A percentile compares a stretch with the other conserved stretches of the same genome.
Evolutionary conservation across 371 early-diverging fungal species (phyloP).

Genomic region (Funneliformis caledonium): DNA sequence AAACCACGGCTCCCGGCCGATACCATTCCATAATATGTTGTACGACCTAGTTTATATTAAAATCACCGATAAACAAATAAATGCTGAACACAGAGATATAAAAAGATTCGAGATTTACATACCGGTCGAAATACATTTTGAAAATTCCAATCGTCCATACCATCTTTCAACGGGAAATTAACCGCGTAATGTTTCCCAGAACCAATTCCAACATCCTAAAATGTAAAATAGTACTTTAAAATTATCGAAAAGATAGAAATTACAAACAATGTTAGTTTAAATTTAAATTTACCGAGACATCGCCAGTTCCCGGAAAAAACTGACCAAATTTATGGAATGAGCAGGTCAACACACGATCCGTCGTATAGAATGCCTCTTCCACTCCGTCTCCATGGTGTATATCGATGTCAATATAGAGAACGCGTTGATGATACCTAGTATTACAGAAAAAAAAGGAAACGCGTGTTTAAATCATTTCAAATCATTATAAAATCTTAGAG

Average conservation of each 20-base stretch:
- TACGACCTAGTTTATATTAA: conserved; percentile 60
- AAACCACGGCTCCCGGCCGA: conserved; percentile 94
- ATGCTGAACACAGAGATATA: background rate
- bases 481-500: too few relatives aligned
- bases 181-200: conserved; percentile 93
- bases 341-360: conserved; percentile 99
- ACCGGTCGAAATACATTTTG: conserved; percentile 84
- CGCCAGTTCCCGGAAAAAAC: conserved; percentile 99
- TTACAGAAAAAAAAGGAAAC: background rate
- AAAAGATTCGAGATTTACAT: conserved; percentile 33
- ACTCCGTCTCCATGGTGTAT: conserved; percentile 99
- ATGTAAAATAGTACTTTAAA: background rate
- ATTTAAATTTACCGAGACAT: conserved; percentile 64
- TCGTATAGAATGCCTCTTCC: conserved; percentile 99
- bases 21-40: conserved; percentile 92
- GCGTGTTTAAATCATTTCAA: background rate
- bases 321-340: conserved; percentile 99
- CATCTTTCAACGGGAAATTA: conserved; percentile 98
- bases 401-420: conserved; percentile 99
- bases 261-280: background rate
- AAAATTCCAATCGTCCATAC: conserved; percentile 96
- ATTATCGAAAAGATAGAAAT: conserved; percentile 1
- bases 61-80: background rate
- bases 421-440: conserved; percentile 84
- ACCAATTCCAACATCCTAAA: conserved; percentile 83